phyloP scores from a whole-genome alignment of 495 filamentous ascomycete species.

The Hypoxylon intermedium region DNA sequence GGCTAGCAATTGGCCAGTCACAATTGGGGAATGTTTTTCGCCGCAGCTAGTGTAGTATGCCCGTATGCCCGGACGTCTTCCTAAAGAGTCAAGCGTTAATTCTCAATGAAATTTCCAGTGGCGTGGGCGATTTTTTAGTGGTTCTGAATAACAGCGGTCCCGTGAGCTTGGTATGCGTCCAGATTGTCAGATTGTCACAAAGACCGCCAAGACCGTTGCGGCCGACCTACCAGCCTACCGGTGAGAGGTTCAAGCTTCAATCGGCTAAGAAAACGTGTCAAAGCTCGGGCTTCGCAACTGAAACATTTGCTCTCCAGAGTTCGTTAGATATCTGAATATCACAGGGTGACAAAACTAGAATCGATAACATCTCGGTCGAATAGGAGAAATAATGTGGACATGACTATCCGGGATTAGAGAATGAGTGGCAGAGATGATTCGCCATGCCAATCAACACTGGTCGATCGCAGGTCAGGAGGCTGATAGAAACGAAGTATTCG shows the following conservation, averaged over 20 bases:
- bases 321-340: neutral
- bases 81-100: constrained; percentile 1
- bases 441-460: constrained; percentile 23
- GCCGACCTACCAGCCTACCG: constrained; percentile 3
- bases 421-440: constrained; percentile 13
- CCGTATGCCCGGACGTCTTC: neutral
- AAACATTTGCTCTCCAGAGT: constrained; percentile 22
- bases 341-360: neutral
- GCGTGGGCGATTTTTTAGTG: constrained; percentile 7
- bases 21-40: constrained; percentile 16
- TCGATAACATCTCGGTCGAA: constrained; percentile 12
- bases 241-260: constrained; percentile 13
- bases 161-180: constrained; percentile 9
- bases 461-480: neutral
- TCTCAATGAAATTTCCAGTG: neutral
- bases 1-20: constrained; percentile 21
- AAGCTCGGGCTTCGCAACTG: constrained; percentile 3
- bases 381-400: constrained; percentile 20
- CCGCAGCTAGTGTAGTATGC: neutral
- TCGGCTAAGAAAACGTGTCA: no score
- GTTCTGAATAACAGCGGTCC: neutral
- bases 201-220: constrained; percentile 16
- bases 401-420: constrained; percentile 24
- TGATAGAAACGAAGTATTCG: constrained; percentile 11
- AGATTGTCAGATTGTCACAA: constrained; percentile 15